phyloP scores from a whole-genome alignment of 1,284 basidiomycete species.

The Boletus sp. region DNA sequence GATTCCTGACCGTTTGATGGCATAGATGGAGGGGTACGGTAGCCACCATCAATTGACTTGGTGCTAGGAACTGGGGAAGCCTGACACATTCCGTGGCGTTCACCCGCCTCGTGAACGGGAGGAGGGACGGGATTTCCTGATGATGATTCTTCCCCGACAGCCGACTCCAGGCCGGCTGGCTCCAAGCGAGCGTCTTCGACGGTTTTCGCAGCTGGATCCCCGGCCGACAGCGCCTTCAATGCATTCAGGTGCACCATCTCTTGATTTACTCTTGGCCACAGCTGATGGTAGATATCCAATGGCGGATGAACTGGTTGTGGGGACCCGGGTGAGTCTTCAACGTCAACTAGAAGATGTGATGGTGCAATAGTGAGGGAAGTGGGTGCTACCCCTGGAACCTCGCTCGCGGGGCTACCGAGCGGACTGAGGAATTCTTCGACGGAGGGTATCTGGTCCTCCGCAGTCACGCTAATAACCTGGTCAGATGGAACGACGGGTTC shows the following conservation, averaged over 20 bases:
- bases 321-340: conserved; percentile 3
- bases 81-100: not conserved
- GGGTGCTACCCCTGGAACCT: not conserved
- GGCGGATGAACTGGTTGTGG: not conserved
- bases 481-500: not conserved
- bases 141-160: not conserved
- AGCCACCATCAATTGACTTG: conserved; percentile 18
- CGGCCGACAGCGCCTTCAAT: not conserved
- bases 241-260: conserved; percentile 25
- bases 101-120: conserved; percentile 3
- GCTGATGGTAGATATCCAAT: conserved; percentile 21
- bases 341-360: conserved; percentile 12
- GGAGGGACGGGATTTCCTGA: not conserved
- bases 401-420: conserved; percentile 18
- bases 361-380: not conserved
- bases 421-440: conserved; percentile 31
- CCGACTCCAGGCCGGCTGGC: not conserved
- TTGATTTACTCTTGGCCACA: conserved; percentile 30
- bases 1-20: not conserved
- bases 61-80: conserved; percentile 6
- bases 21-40: conserved; percentile 12
- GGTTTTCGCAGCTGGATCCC: not conserved
- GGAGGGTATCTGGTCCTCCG: conserved; percentile 3
- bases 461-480: not conserved
- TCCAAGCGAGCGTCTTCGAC: not conserved